Conservation (phyloP, 176 grass and related monocot species). For the Alopecurus myosuroides region DNA sequence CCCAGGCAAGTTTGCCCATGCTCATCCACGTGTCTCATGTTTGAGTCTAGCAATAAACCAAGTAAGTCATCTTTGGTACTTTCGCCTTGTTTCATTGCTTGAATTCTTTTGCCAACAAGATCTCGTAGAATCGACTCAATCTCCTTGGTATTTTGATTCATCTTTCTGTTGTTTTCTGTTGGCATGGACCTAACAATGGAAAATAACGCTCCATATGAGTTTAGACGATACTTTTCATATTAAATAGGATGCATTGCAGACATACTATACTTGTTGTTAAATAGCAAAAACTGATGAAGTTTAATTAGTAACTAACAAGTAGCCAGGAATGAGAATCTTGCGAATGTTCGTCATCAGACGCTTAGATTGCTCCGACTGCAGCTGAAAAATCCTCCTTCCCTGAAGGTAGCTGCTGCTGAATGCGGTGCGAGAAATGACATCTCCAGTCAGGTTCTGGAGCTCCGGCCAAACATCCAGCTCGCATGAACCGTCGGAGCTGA, state of each 20-base stretch:
- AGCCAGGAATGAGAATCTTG: constrained; percentile 32
- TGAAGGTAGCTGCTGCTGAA: constrained; percentile 49
- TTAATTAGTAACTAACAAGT: constrained; percentile 28
- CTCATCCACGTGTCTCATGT: constrained; percentile 21
- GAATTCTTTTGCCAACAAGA: constrained; percentile 43
- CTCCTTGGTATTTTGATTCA: constrained; percentile 35
- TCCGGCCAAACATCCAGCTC: constrained; percentile 51
- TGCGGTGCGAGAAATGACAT: constrained; percentile 54
- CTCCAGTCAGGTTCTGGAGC: constrained; percentile 55
- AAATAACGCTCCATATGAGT: neutral
- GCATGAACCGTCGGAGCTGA: constrained; percentile 1
- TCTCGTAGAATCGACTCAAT: constrained; percentile 25
- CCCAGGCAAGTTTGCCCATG: neutral
- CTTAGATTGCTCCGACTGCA: constrained; percentile 35
- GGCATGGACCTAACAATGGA: constrained; percentile 36
- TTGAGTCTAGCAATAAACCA: constrained; percentile 52
- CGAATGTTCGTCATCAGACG: neutral
- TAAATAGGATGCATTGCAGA: neutral
- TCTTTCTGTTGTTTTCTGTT: constrained; percentile 39
- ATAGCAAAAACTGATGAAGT: neutral
- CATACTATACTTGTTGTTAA: neutral
- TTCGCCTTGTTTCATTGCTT: constrained; percentile 30
- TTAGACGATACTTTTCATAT: neutral
- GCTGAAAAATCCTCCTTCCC: constrained; percentile 50
- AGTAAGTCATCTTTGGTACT: constrained; percentile 35